Evolutionary conservation across 2,329 filamentous ascomycete genomes (phyloP).

Genomic region (Botrytis elliptica): DNA sequence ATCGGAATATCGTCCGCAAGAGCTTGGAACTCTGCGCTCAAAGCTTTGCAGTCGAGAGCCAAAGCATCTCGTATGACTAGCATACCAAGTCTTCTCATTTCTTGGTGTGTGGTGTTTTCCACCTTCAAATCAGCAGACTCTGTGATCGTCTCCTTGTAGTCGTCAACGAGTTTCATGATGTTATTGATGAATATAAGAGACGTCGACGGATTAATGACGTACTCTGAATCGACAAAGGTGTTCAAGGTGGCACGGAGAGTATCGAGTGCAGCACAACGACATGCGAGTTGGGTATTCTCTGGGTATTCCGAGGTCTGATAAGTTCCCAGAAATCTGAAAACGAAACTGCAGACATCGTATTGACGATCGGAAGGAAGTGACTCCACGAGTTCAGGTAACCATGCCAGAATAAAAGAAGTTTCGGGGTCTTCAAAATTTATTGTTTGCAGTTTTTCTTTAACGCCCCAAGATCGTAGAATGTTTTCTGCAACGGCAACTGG

Average conservation of each 20-base stretch:
- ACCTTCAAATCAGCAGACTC: constrained; percentile 50
- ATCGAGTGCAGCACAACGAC: constrained; percentile 63
- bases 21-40: constrained; percentile 66
- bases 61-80: constrained; percentile 66
- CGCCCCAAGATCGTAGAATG: constrained; percentile 70
- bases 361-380: constrained; percentile 76
- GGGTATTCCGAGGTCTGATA: constrained; percentile 57
- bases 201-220: constrained; percentile 49
- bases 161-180: constrained; percentile 63
- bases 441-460: constrained; percentile 60
- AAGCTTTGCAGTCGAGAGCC: constrained; percentile 67
- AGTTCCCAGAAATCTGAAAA: constrained; percentile 69
- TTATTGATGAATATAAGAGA: constrained; percentile 63
- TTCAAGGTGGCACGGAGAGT: constrained; percentile 56
- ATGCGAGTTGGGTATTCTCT: constrained; percentile 56
- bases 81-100: constrained; percentile 56
- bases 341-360: constrained; percentile 75
- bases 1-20: constrained; percentile 61
- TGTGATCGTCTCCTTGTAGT: constrained; percentile 60
- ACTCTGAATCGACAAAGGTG: constrained; percentile 53
- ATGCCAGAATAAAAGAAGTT: constrained; percentile 65
- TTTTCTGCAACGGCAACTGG: constrained; percentile 80
- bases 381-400: constrained; percentile 74
- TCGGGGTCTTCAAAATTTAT: constrained; percentile 55
- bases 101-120: constrained; percentile 41